Conservation (phyloP, 306 rosid genomes). For the Pachyrhizus erosus region DNA sequence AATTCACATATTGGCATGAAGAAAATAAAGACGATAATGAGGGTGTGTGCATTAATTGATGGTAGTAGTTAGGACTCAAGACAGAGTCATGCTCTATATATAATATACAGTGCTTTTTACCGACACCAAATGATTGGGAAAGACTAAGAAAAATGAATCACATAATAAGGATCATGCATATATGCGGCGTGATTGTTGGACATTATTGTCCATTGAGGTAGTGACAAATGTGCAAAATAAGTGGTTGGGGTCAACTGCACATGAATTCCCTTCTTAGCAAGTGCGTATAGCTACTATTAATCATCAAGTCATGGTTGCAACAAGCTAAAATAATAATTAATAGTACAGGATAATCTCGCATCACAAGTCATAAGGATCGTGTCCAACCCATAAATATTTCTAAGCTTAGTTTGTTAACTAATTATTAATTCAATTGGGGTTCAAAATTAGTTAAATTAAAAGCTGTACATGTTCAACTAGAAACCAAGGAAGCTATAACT, state of each 20-base stretch:
- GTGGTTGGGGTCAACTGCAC: slow-evolving; percentile 70
- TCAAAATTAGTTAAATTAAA: slow-evolving; percentile 18
- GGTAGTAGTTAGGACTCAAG: slow-evolving; percentile 8
- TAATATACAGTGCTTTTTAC: slow-evolving; percentile 27
- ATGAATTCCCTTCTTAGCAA: slow-evolving; percentile 51
- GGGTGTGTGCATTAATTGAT: slow-evolving; percentile 15
- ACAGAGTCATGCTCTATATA: background rate
- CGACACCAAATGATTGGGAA: slow-evolving; percentile 59
- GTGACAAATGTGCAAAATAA: slow-evolving; percentile 46
- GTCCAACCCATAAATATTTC: slow-evolving; percentile 17
- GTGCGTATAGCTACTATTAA: slow-evolving; percentile 27
- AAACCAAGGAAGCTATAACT: background rate
- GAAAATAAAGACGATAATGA: background rate
- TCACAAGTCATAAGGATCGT: slow-evolving; percentile 46
- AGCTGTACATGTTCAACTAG: background rate
- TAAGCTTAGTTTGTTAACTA: slow-evolving; percentile 7
- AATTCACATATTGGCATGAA: slow-evolving; percentile 7
- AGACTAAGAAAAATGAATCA: slow-evolving; percentile 34
- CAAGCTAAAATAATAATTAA: slow-evolving; percentile 1
- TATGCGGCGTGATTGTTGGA: slow-evolving; percentile 69
- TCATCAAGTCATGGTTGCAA: slow-evolving; percentile 29
- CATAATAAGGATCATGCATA: slow-evolving; percentile 47
- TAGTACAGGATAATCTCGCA: slow-evolving; percentile 39
- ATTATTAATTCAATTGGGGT: slow-evolving; percentile 1
- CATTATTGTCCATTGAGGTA: slow-evolving; percentile 47